A percentile compares a stretch with the other conserved stretches of the same genome.
These are phyloP conservation scores for Schizosaccharomyces japonicus DNA, from an alignment of 805 yeast genomes.

Conservation along the genomic window DNA sequence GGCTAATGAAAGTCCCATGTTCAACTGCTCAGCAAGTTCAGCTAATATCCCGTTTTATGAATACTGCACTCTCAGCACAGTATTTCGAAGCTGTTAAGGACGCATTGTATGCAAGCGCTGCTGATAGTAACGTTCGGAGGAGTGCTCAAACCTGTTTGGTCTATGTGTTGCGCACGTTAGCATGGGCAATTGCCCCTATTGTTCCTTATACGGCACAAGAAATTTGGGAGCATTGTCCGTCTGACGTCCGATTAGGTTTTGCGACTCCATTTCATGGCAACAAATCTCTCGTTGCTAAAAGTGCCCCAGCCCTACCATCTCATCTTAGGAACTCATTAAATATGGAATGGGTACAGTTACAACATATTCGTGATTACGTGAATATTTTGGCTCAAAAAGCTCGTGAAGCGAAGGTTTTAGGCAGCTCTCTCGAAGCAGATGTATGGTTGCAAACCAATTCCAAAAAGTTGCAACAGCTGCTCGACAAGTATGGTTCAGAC, in stretches of 20 bases:
- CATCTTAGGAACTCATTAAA: neutral
- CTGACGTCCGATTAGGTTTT: neutral
- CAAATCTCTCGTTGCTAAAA: neutral
- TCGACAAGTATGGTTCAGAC: neutral
- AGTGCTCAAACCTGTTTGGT: constrained; percentile 42
- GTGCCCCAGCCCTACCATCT: neutral
- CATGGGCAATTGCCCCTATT: constrained; percentile 36
- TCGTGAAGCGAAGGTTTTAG: neutral
- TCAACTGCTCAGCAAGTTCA: constrained; percentile 52
- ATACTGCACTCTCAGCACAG: constrained; percentile 49
- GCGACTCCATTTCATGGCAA: neutral
- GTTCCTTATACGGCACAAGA: constrained; percentile 72
- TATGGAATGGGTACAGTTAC: neutral
- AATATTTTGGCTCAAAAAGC: neutral
- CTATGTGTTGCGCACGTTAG: constrained; percentile 8
- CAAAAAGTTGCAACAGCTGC: neutral
- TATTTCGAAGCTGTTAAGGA: constrained; percentile 80
- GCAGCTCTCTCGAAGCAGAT: neutral
- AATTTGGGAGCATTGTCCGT: constrained; percentile 35
- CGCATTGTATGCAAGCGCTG: constrained; percentile 46
- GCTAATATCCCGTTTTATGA: constrained; percentile 45
- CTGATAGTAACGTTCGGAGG: constrained; percentile 26
- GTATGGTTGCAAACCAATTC: neutral
- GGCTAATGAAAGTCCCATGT: constrained; percentile 23
- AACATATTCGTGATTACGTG: neutral